Conservation (phyloP, 1,284 basidiomycete species). For the Meira nashicola region DNA sequence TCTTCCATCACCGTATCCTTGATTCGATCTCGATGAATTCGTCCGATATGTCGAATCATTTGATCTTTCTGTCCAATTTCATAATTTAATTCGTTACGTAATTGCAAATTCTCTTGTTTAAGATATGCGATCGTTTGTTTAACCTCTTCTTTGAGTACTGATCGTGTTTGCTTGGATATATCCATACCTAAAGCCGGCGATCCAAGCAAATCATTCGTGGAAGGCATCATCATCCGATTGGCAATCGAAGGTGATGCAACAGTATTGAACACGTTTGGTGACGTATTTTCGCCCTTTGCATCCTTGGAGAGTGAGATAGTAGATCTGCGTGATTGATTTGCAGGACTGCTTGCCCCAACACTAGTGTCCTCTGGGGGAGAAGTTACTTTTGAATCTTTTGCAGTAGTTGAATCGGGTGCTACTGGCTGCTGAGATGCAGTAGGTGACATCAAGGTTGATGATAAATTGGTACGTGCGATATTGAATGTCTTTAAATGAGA, state of each 20-base stretch:
- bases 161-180: not conserved
- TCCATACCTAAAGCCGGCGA: not conserved
- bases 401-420: not conserved
- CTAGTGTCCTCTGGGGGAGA: no score
- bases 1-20: conserved; percentile 45
- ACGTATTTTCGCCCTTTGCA: no score
- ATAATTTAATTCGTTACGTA: conserved; percentile 48
- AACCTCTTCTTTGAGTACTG: not conserved
- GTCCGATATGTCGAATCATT: conserved; percentile 51
- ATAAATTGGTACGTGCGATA: not conserved
- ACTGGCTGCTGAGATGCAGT: not conserved
- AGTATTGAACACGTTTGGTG: no score
- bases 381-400: no score
- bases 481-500: not conserved
- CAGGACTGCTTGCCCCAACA: no score
- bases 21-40: conserved; percentile 49
- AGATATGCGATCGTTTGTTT: conserved; percentile 12
- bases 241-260: no score
- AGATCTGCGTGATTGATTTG: no score
- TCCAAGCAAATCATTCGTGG: not conserved
- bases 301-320: no score
- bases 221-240: no score
- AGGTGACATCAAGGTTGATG: conserved; percentile 9
- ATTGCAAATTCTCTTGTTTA: conserved; percentile 38
- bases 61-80: conserved; percentile 53